Conservation (phyloP, 2,329 filamentous ascomycete genomes). For the Corynespora cassiicola region DNA sequence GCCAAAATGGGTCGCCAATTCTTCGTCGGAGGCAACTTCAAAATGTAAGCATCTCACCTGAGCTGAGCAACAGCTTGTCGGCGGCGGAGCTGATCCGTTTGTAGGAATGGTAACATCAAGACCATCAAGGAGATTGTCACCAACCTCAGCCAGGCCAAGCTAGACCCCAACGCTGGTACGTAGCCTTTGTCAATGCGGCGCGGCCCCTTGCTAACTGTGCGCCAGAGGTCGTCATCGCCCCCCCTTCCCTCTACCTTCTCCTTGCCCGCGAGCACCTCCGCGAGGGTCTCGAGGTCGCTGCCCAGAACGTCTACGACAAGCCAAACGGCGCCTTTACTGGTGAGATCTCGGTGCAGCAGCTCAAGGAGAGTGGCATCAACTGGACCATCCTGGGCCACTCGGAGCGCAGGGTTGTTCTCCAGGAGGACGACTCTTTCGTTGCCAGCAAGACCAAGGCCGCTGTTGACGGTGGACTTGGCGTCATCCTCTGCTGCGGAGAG, state of each 20-base stretch:
- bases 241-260: conserved; percentile 88
- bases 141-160: conserved; percentile 83
- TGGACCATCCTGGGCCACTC: conserved; percentile 96
- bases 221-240: conserved; percentile 91
- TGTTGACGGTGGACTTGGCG: conserved; percentile 81
- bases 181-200: conserved; percentile 21
- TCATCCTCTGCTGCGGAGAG: conserved; percentile 98
- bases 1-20: conserved; percentile 91
- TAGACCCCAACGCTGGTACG: conserved; percentile 78
- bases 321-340: conserved; percentile 96
- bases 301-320: conserved; percentile 98
- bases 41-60: conserved; percentile 73
- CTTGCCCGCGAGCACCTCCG: conserved; percentile 81
- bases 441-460: conserved; percentile 95
- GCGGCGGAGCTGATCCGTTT: conserved; percentile 13
- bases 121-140: conserved; percentile 90
- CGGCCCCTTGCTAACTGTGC: conserved; percentile 11
- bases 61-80: conserved; percentile 22
- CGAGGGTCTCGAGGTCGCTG: conserved; percentile 80
- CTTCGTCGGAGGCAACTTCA: conserved; percentile 99
- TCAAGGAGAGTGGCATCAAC: conserved; percentile 84
- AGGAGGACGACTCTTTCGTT: conserved; percentile 82
- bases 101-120: conserved; percentile 90
- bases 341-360: conserved; percentile 91
- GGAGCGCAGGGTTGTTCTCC: conserved; percentile 88